phyloP scores from a whole-genome alignment of 345 rosid genomes.

The Camelina hispida region DNA sequence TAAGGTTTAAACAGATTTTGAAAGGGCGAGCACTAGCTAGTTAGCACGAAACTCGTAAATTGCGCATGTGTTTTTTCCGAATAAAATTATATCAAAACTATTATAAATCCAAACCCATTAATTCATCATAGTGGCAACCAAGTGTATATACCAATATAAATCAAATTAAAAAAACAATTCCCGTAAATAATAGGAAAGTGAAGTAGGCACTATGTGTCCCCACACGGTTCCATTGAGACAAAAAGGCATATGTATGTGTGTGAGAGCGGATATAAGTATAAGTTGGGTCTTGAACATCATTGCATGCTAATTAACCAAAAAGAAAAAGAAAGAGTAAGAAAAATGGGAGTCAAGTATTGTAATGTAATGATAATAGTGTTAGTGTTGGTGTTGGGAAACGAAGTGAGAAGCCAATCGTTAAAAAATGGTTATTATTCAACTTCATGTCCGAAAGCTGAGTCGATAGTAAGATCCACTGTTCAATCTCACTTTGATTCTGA shows the following conservation, averaged over 20 bases:
- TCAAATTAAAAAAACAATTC: constrained; percentile 1
- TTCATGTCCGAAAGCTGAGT: constrained; percentile 63
- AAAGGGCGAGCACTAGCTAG: background rate
- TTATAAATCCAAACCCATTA: constrained; percentile 33
- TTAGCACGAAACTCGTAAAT: constrained; percentile 22
- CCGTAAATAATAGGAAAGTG: constrained; percentile 13
- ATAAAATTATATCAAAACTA: constrained; percentile 11
- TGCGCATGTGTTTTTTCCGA: background rate
- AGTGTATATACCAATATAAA: constrained; percentile 41
- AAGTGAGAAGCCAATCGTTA: constrained; percentile 43
- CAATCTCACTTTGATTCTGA: constrained; percentile 62
- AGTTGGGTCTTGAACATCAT: constrained; percentile 25
- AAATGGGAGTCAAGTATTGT: constrained; percentile 34
- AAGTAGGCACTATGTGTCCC: constrained; percentile 42
- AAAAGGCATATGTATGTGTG: constrained; percentile 17
- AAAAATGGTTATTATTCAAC: constrained; percentile 63
- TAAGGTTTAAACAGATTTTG: background rate
- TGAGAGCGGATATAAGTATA: constrained; percentile 20
- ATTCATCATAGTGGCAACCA: constrained; percentile 43
- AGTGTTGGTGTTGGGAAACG: constrained; percentile 20
- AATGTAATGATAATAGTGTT: constrained; percentile 24
- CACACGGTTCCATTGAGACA: constrained; percentile 46
- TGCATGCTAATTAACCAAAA: constrained; percentile 1
- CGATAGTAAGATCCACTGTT: constrained; percentile 62
- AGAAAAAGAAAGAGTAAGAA: background rate